Percentiles rank a stretch among this genome's conserved stretches.
phyloP scores from a whole-genome alignment of 2,329 filamentous ascomycete species.

The Aspergillus pseudoterreus region DNA sequence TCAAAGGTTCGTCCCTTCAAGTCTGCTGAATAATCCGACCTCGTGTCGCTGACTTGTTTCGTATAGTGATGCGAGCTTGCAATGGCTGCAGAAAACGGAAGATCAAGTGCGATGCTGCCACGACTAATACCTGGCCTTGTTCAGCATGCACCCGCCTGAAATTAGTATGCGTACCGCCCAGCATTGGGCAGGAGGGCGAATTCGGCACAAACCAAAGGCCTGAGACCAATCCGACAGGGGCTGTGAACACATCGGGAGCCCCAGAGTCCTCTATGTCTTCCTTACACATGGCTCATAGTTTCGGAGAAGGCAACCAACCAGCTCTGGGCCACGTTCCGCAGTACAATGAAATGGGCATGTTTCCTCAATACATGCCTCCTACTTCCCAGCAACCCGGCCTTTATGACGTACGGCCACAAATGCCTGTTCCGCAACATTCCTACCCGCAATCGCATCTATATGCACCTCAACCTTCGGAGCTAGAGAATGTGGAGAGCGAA shows the following conservation, averaged over 20 bases:
- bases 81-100: slow-evolving; percentile 92
- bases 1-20: slow-evolving; percentile 66
- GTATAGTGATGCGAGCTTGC: slow-evolving; percentile 87
- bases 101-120: slow-evolving; percentile 96
- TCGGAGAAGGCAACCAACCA: slow-evolving; percentile 48
- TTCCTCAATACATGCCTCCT: slow-evolving; percentile 35
- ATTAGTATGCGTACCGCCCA: slow-evolving; percentile 86
- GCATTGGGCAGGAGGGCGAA: slow-evolving; percentile 68
- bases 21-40: background rate
- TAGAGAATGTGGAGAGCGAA: slow-evolving; percentile 38
- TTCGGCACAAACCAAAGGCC: slow-evolving; percentile 25
- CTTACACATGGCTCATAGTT: slow-evolving; percentile 49
- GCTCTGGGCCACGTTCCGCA: slow-evolving; percentile 38
- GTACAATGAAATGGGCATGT: slow-evolving; percentile 46
- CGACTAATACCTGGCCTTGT: slow-evolving; percentile 96
- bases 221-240: slow-evolving; percentile 22
- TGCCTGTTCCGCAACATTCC: slow-evolving; percentile 26
- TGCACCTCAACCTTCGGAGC: slow-evolving; percentile 21
- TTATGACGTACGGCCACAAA: slow-evolving; percentile 30
- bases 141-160: slow-evolving; percentile 90
- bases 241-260: slow-evolving; percentile 30
- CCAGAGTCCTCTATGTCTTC: slow-evolving; percentile 51
- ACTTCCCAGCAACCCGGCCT: slow-evolving; percentile 25
- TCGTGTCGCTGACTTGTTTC: slow-evolving; percentile 7
- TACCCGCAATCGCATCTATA: slow-evolving; percentile 28